These are phyloP conservation scores for Epicoccum nigrum DNA, from an alignment of 2,329 filamentous ascomycete species.

Conservation along the genomic window DNA sequence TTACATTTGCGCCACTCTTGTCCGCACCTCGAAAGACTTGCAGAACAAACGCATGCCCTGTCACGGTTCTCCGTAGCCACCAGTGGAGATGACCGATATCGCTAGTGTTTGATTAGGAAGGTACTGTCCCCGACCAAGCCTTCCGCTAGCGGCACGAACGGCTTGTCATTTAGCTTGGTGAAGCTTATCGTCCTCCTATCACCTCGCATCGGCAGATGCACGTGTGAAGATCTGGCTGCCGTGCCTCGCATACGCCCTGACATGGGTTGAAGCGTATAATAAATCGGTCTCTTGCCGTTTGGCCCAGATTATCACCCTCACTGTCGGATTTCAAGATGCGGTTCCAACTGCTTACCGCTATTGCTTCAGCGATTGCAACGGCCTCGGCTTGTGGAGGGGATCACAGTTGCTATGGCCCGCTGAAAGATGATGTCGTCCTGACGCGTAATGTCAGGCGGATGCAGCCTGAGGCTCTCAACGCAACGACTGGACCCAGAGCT, in stretches of 20 bases:
- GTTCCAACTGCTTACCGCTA: constrained; percentile 7
- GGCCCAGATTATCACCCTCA: background rate
- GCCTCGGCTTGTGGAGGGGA: constrained; percentile 39
- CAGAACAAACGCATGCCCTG: background rate
- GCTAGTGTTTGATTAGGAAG: constrained; percentile 29
- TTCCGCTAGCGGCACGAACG: constrained; percentile 14
- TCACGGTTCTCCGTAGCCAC: background rate
- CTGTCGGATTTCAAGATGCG: constrained; percentile 18
- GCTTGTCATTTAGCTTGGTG: constrained; percentile 22
- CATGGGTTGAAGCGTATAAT: constrained; percentile 11
- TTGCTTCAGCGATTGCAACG: constrained; percentile 16
- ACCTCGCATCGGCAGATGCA: constrained; percentile 20
- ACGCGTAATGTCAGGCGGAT: constrained; percentile 52
- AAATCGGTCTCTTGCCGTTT: too few relatives aligned
- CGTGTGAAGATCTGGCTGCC: constrained; percentile 18
- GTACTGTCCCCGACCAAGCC: constrained; percentile 26
- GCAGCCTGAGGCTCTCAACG: constrained; percentile 53
- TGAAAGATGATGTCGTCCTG: constrained; percentile 48
- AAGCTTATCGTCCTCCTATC: constrained; percentile 30
- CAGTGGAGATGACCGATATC: constrained; percentile 10
- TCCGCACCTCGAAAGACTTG: background rate
- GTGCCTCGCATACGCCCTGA: background rate
- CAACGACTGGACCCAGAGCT: constrained; percentile 44
- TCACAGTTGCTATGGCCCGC: constrained; percentile 49
- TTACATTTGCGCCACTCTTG: background rate